Percentiles rank a stretch among this genome's conserved stretches.
Conservation (phyloP, 169 alveolate genomes). For the Fabrea salina region DNA sequence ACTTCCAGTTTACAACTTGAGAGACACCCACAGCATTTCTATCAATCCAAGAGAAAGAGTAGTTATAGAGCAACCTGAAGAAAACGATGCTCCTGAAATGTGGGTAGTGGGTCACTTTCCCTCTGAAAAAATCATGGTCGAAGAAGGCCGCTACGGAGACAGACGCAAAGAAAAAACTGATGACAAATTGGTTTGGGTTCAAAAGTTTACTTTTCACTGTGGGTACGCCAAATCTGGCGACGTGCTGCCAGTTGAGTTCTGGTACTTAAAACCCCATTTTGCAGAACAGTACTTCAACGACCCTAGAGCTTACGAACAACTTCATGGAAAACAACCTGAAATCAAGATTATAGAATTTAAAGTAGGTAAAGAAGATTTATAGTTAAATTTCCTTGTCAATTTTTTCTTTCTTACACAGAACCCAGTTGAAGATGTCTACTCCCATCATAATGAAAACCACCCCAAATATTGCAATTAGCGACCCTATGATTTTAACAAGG, state of each 20-base stretch:
- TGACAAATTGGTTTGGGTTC: neutral
- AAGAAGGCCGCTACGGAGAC: slow-evolving; percentile 19
- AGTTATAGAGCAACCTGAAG: neutral
- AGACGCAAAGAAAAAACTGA: neutral
- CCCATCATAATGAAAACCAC: neutral
- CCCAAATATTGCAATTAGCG: neutral
- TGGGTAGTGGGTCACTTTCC: slow-evolving; percentile 26
- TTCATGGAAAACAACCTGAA: neutral
- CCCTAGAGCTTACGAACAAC: slow-evolving; percentile 3
- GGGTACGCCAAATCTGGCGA: neutral
- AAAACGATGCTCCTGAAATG: neutral
- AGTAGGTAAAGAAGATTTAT: no score
- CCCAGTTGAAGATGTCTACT: neutral
- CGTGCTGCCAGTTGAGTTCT: neutral
- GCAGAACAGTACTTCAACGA: slow-evolving; percentile 29
- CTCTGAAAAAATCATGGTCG: neutral
- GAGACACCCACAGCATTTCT: neutral
- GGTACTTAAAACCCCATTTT: slow-evolving; percentile 21
- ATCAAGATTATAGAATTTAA: neutral
- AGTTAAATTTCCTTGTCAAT: no score
- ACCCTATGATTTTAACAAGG: neutral
- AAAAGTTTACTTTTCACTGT: neutral
- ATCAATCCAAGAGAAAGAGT: neutral
- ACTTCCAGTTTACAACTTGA: neutral
- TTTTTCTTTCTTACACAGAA: neutral